Evolutionary conservation across 495 filamentous ascomycete species (phyloP).

Genomic region (Alectoria sarmentosa): DNA sequence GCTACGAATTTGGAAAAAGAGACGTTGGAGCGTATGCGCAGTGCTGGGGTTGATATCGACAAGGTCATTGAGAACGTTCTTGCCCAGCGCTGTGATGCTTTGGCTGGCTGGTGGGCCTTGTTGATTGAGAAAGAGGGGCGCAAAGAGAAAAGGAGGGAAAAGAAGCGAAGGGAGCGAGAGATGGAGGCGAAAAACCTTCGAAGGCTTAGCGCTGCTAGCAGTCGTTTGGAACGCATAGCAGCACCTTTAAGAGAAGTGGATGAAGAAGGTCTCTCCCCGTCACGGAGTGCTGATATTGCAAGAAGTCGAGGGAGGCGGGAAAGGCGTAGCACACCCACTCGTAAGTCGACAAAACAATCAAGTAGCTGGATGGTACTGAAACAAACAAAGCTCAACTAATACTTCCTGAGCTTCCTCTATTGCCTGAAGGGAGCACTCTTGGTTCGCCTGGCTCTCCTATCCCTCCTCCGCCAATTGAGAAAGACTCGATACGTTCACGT

Average conservation of each 20-base stretch:
- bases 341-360: slow-evolving; percentile 22
- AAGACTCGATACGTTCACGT: slow-evolving; percentile 54
- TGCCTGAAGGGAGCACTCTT: slow-evolving; percentile 52
- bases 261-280: slow-evolving; percentile 51
- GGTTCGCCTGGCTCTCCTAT: slow-evolving; percentile 37
- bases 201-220: slow-evolving; percentile 79
- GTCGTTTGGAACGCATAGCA: slow-evolving; percentile 70
- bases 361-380: slow-evolving; percentile 12
- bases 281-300: slow-evolving; percentile 27
- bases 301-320: slow-evolving; percentile 46
- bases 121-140: slow-evolving; percentile 93
- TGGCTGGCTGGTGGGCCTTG: slow-evolving; percentile 95
- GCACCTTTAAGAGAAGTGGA: slow-evolving; percentile 66
- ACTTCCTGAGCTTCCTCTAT: slow-evolving; percentile 61
- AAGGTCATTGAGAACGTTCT: slow-evolving; percentile 90
- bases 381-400: slow-evolving; percentile 35
- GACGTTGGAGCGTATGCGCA: slow-evolving; percentile 86
- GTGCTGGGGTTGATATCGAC: slow-evolving; percentile 91
- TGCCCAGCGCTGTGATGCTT: slow-evolving; percentile 75
- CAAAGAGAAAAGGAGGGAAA: slow-evolving; percentile 75
- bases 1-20: slow-evolving; percentile 85
- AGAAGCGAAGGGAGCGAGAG: slow-evolving; percentile 78
- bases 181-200: slow-evolving; percentile 71
- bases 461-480: slow-evolving; percentile 66
- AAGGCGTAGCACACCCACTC: slow-evolving; percentile 46